Conservation (phyloP, 2,329 filamentous ascomycete genomes). For the Paraconiothyrium brasiliense region DNA sequence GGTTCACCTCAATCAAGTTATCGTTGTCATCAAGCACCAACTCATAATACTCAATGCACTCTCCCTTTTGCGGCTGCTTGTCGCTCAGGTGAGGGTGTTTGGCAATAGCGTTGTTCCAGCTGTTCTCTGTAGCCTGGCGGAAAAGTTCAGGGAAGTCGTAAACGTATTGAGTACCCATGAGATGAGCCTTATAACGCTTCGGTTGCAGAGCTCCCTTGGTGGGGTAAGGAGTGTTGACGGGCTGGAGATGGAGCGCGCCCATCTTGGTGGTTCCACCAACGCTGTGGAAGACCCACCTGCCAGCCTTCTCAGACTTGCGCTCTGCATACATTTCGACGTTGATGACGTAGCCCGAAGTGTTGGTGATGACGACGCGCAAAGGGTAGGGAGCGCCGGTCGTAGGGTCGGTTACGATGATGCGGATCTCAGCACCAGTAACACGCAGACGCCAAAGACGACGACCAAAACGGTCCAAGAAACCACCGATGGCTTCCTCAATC, state of each 20-base stretch:
- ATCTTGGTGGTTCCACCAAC: conserved; percentile 96
- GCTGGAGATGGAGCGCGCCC: conserved; percentile 91
- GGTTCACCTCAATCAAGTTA: conserved; percentile 89
- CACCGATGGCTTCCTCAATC: conserved; percentile 90
- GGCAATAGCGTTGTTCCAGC: conserved; percentile 80
- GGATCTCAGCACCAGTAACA: conserved; percentile 96
- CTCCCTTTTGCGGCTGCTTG: conserved; percentile 83
- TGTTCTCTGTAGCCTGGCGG: conserved; percentile 96
- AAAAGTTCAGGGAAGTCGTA: conserved; percentile 99
- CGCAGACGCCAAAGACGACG: conserved; percentile 94
- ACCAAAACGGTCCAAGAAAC: conserved; percentile 96
- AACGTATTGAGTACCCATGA: conserved; percentile 99
- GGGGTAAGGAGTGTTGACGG: conserved; percentile 90
- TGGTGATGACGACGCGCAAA: conserved; percentile 94
- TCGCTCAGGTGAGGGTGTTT: conserved; percentile 77
- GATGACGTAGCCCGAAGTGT: conserved; percentile 97
- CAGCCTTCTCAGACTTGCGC: conserved; percentile 94
- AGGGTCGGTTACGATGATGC: conserved; percentile 95
- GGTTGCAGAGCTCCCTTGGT: conserved; percentile 99
- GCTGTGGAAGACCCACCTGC: conserved; percentile 96
- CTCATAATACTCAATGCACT: conserved; percentile 94
- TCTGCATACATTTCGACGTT: conserved; percentile 98
- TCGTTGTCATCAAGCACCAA: conserved; percentile 94
- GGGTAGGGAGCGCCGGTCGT: conserved; percentile 85
- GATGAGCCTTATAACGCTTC: conserved; percentile 98